These are phyloP conservation scores for Vitis cinerea DNA, from an alignment of 164 flowering plant genomes.

Conservation along the genomic window DNA sequence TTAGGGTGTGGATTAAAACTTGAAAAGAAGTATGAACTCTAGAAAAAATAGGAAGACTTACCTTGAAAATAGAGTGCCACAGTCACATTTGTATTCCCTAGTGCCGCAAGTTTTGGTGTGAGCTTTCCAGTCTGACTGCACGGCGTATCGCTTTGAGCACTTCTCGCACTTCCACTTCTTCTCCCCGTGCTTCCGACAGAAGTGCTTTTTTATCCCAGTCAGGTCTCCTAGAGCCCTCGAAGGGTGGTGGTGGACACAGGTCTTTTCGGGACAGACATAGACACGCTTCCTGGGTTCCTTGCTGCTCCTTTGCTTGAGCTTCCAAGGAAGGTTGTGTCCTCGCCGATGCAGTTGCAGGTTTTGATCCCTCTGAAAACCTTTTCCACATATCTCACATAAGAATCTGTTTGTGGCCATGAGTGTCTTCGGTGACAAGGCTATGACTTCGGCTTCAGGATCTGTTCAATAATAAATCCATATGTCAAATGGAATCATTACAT, in stretches of 20 bases:
- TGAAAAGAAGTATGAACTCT: background rate
- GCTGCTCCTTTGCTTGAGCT: constrained; percentile 80
- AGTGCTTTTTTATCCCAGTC: constrained; percentile 93
- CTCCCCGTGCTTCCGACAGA: constrained; percentile 92
- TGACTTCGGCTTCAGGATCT: constrained; percentile 98
- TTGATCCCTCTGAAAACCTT: constrained; percentile 95
- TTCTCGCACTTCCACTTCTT: constrained; percentile 99
- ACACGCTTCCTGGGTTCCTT: constrained; percentile 75
- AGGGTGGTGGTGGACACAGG: constrained; percentile 84
- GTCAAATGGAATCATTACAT: background rate
- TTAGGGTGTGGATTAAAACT: background rate
- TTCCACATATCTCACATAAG: constrained; percentile 92
- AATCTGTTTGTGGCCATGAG: constrained; percentile 96
- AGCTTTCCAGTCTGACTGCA: constrained; percentile 94
- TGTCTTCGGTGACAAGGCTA: constrained; percentile 87
- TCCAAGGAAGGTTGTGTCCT: constrained; percentile 98
- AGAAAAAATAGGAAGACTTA: constrained; percentile 18
- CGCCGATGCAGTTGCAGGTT: constrained; percentile 87
- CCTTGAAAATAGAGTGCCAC: constrained; percentile 92
- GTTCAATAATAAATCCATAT: background rate
- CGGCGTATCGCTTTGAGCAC: constrained; percentile 90
- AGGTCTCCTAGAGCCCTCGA: constrained; percentile 96
- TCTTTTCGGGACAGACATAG: constrained; percentile 88
- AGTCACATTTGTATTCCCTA: constrained; percentile 87
- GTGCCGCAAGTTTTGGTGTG: constrained; percentile 94